Evolutionary conservation across 352 stramenopile genomes (phyloP).

Genomic region (Phytophthora tubulina): DNA sequence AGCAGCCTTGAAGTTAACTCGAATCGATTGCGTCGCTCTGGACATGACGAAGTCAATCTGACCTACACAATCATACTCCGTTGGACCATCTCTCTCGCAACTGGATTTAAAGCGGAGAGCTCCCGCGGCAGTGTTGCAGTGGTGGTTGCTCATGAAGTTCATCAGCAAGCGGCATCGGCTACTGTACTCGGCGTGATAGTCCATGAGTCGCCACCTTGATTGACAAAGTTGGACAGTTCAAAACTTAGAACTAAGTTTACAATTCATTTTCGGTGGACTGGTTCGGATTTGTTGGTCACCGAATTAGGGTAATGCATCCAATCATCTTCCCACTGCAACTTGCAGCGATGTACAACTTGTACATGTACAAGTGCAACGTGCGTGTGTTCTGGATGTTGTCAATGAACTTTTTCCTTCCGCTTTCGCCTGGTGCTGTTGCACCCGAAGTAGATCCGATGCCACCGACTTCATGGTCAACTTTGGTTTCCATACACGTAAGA

Average conservation of each 20-base stretch:
- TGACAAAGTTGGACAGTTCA: background rate
- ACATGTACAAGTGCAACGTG: constrained; percentile 21
- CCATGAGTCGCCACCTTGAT: background rate
- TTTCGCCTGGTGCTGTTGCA: constrained; percentile 25
- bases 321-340: constrained; percentile 18
- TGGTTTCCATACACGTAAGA: background rate
- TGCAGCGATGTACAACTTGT: background rate
- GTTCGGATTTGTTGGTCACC: constrained; percentile 9
- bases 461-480: background rate
- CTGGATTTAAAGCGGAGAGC: constrained; percentile 27
- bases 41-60: background rate
- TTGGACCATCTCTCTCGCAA: constrained; percentile 28
- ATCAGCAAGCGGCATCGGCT: constrained; percentile 15
- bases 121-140: constrained; percentile 14
- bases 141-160: constrained; percentile 22
- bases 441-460: constrained; percentile 13
- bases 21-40: constrained; percentile 7
- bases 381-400: constrained; percentile 18
- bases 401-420: constrained; percentile 18
- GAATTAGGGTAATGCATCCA: constrained; percentile 19
- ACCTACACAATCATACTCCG: constrained; percentile 10
- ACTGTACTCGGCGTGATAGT: constrained; percentile 1
- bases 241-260: background rate
- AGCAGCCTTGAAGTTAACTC: constrained; percentile 40
- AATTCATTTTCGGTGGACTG: constrained; percentile 21